These are phyloP conservation scores for Suillus ampliporus DNA, from an alignment of 768 basidiomycete genomes.

Conservation along the genomic window DNA sequence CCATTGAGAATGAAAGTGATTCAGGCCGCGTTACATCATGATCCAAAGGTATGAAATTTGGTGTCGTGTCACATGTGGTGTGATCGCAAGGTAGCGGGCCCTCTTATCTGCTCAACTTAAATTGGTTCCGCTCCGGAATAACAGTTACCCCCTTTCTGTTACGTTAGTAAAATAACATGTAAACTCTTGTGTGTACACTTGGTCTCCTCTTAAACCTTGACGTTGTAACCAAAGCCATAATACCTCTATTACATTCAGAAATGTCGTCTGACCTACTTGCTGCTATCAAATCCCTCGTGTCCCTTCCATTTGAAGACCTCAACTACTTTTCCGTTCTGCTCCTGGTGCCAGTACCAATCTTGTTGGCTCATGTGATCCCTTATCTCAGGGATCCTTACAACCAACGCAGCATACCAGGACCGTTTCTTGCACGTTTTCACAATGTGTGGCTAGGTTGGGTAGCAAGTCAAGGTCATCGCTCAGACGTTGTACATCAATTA, in stretches of 20 bases:
- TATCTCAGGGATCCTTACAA: slow-evolving; percentile 64
- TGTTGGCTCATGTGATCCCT: slow-evolving; percentile 42
- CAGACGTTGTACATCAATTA: slow-evolving; percentile 72
- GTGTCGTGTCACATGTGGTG: no score
- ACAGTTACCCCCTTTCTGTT: no score
- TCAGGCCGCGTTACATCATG: no score
- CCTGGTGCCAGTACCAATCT: slow-evolving; percentile 20
- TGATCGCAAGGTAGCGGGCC: no score
- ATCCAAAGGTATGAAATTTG: no score
- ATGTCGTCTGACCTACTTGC: neutral
- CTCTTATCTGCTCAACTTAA: no score
- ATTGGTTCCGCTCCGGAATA: no score
- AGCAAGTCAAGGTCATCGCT: slow-evolving; percentile 72
- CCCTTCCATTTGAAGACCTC: slow-evolving; percentile 2
- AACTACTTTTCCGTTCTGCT: slow-evolving; percentile 14
- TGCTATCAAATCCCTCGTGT: neutral
- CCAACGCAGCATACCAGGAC: slow-evolving; percentile 71
- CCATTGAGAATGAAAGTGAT: no score
- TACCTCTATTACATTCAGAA: neutral
- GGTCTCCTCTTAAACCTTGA: neutral
- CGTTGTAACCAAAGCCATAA: no score
- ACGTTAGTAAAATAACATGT: no score
- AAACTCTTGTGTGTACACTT: no score
- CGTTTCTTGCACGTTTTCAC: slow-evolving; percentile 71
- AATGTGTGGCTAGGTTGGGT: slow-evolving; percentile 76